Conservation (phyloP, 495 filamentous ascomycete genomes). For the Corynascus novoguineensis region DNA sequence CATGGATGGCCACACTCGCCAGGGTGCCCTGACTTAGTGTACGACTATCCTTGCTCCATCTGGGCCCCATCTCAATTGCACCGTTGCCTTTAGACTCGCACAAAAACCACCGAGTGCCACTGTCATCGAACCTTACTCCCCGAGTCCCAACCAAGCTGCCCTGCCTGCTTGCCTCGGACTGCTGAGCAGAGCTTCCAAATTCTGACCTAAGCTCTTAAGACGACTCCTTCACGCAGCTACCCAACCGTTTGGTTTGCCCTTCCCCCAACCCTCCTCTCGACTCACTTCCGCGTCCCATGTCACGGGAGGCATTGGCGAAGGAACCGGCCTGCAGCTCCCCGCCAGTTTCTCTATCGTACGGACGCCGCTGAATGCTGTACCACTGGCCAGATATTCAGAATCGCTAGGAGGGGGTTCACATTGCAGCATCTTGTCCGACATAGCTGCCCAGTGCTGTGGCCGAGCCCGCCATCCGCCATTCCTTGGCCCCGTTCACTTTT, state of each 20-base stretch:
- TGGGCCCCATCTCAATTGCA: constrained; percentile 35
- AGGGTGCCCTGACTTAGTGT: constrained; percentile 30
- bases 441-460: constrained; percentile 16
- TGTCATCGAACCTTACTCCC: constrained; percentile 41
- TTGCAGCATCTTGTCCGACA: constrained; percentile 46
- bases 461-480: constrained; percentile 12
- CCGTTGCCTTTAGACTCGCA: constrained; percentile 45
- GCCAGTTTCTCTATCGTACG: constrained; percentile 35
- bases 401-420: constrained; percentile 40
- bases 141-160: constrained; percentile 7
- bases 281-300: constrained; percentile 8
- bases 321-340: constrained; percentile 39
- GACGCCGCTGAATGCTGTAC: constrained; percentile 42
- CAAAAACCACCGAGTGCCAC: constrained; percentile 47
- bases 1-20: constrained; percentile 24
- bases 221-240: constrained; percentile 20
- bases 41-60: constrained; percentile 35
- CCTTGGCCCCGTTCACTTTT: constrained; percentile 12
- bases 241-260: constrained; percentile 9
- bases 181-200: constrained; percentile 16
- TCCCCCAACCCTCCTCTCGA: constrained; percentile 11
- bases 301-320: constrained; percentile 18
- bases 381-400: constrained; percentile 34
- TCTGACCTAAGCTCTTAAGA: constrained; percentile 15
- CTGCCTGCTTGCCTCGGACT: neutral